Evolutionary conservation across 306 rosid genomes (phyloP), one percentile per base, ranked within the genome.

Genomic region (Fragaria nilgerrensis): DNA sequence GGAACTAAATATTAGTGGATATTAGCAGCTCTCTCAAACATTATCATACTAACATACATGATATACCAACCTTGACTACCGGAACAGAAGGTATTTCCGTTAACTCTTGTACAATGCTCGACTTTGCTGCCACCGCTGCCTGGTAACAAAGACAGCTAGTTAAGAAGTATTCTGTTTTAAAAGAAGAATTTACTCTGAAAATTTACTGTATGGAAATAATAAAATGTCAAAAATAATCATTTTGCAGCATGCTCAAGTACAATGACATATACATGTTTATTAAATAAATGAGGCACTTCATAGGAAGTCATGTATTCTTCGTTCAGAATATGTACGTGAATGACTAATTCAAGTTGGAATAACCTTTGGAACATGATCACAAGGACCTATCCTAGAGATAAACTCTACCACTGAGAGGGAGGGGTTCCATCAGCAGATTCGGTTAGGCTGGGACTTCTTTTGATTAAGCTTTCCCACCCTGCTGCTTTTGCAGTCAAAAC

Each of bases 81-180:
- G 86, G 89, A 79, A 78, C 88, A 62, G 88, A 79, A 70, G 87
- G 29, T 62, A 78, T 72, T 85, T 94, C 93, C 89, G 89, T 88
- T 52, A 92, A 44, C 73, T 90, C 98, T 47, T 82, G 89, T 62
- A 90, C 86, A 43, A 74, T 20, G 74, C 75, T 83, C 50, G 91
- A 86, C 83, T 88, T 89, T 16, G 84, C 93, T 76, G 79, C 95
- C 72, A 94, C 80, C 3, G 92, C 95, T 82, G 93, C 96, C 98
- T 94, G 86, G 78, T 43, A 68, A 86, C 32, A 83, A 74, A 71
- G 83, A 80, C 37, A 47, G 47, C 56, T 59, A 19, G 16, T 61
- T 69, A 70, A 69, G 45, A 58, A 45, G 23, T 39, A 23, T 17
- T 27, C 15, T 47, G 62, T 17, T 12, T 45, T 20, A 36, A 39